Conservation (phyloP, 805 yeast species). For the Teunomyces atbi region DNA sequence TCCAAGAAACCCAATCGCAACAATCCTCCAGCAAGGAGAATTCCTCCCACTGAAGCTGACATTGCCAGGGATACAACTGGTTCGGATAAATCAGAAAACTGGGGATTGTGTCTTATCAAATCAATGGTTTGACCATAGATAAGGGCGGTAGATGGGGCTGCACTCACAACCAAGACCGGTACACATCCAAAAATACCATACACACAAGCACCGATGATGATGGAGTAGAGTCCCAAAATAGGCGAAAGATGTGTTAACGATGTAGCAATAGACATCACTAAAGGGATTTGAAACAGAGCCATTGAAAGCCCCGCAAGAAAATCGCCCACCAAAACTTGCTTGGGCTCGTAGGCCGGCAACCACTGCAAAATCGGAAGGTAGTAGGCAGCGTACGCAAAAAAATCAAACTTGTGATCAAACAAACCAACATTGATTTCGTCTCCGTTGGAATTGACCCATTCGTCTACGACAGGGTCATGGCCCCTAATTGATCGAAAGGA, state of each 20-base stretch:
- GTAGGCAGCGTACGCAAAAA: conserved; percentile 28
- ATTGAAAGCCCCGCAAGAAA: conserved; percentile 31
- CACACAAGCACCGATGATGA: conserved; percentile 74
- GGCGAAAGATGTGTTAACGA: conserved; percentile 85
- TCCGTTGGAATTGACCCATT: conserved; percentile 6
- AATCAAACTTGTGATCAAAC: conserved; percentile 14
- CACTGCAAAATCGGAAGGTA: conserved; percentile 31
- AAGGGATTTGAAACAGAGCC: conserved; percentile 35
- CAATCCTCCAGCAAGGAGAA: conserved; percentile 31
- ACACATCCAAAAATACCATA: conserved; percentile 81
- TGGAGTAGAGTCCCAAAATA: conserved; percentile 70
- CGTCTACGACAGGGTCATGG: conserved; percentile 18
- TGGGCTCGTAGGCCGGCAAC: conserved; percentile 26
- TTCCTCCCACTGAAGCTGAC: conserved; percentile 16
- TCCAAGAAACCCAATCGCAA: conserved; percentile 85
- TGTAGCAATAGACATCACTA: conserved; percentile 71
- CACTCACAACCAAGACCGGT: conserved; percentile 88
- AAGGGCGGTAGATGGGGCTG: conserved; percentile 84
- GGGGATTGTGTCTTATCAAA: conserved; percentile 24
- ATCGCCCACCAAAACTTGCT: conserved; percentile 22
- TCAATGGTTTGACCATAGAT: conserved; percentile 79
- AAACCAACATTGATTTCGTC: conserved; percentile 10
- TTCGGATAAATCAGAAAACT: conserved; percentile 41
- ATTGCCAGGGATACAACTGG: conserved; percentile 19
- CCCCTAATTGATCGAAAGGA: conserved; percentile 12